Evolutionary conservation across 1,139 yeast genomes (phyloP).

Genomic region (Yamadazyma siamensis): DNA sequence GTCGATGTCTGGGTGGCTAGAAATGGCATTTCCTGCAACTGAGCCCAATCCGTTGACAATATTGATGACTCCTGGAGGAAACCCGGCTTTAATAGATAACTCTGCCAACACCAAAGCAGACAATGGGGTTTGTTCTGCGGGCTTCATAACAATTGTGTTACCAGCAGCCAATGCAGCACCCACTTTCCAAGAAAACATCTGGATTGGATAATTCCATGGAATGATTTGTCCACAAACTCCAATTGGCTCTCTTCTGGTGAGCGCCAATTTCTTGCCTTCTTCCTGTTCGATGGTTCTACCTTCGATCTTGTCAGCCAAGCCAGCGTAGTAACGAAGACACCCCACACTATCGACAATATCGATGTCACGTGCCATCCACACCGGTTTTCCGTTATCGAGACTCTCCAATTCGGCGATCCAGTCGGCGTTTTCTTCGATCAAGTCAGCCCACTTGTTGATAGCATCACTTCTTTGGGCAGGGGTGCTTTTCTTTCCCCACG

Average conservation of each 20-base stretch:
- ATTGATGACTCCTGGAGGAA: constrained; percentile 34
- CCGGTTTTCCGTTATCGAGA: constrained; percentile 68
- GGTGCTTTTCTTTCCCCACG: constrained; percentile 25
- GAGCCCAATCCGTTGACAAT: constrained; percentile 31
- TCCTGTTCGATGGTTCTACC: constrained; percentile 60
- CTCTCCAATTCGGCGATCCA: constrained; percentile 59
- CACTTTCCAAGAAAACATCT: constrained; percentile 37
- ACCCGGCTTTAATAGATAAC: constrained; percentile 27
- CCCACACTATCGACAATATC: constrained; percentile 53
- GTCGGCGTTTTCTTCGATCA: constrained; percentile 50
- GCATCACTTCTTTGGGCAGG: constrained; percentile 46
- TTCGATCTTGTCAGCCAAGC: constrained; percentile 67
- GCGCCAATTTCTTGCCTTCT: constrained; percentile 65
- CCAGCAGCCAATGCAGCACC: constrained; percentile 35
- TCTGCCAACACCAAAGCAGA: constrained; percentile 30
- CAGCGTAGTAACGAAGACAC: constrained; percentile 62
- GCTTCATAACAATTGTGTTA: constrained; percentile 31
- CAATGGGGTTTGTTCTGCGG: constrained; percentile 35
- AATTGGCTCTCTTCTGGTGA: constrained; percentile 29
- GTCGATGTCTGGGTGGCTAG: constrained; percentile 28
- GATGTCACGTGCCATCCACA: constrained; percentile 29
- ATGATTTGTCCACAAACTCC: constrained; percentile 39
- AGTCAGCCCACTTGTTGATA: constrained; percentile 52
- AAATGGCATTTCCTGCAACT: constrained; percentile 30
- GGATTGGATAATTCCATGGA: constrained; percentile 38